These are phyloP conservation scores for Heliamphora exappendiculata DNA, from an alignment of 148 eudicot genomes.

Conservation along the genomic window DNA sequence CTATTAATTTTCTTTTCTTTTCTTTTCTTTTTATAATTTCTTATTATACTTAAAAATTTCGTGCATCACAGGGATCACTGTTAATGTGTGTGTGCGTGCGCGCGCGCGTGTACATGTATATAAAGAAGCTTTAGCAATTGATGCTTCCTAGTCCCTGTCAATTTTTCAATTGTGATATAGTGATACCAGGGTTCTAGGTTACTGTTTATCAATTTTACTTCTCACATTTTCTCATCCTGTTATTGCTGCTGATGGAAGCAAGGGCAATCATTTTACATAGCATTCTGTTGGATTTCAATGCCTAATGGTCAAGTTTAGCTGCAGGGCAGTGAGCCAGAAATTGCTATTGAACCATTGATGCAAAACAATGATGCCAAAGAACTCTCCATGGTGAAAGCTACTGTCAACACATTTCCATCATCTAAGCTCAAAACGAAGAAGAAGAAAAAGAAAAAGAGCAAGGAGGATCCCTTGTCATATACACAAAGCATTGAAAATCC, in stretches of 20 bases:
- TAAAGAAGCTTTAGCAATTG: background rate
- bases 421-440: conserved; percentile 65
- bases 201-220: background rate
- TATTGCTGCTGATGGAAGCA: background rate
- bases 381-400: conserved; percentile 18
- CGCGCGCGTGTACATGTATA: too few species aligned
- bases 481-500: conserved; percentile 21
- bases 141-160: background rate
- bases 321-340: conserved; percentile 49
- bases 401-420: conserved; percentile 22
- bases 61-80: too few species aligned
- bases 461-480: conserved; percentile 24
- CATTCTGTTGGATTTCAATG: conserved; percentile 2
- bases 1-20: too few species aligned
- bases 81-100: too few species aligned
- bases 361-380: conserved; percentile 20
- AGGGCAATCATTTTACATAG: background rate
- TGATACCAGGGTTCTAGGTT: background rate
- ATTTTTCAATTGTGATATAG: background rate
- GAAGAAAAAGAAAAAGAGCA: conserved; percentile 80
- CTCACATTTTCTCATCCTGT: background rate
- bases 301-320: background rate
- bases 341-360: conserved; percentile 18
- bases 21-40: too few species aligned
- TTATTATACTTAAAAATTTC: too few species aligned